These are phyloP conservation scores for Chalciporus pseudorubinellus DNA, from an alignment of 768 basidiomycete genomes.

Conservation along the genomic window DNA sequence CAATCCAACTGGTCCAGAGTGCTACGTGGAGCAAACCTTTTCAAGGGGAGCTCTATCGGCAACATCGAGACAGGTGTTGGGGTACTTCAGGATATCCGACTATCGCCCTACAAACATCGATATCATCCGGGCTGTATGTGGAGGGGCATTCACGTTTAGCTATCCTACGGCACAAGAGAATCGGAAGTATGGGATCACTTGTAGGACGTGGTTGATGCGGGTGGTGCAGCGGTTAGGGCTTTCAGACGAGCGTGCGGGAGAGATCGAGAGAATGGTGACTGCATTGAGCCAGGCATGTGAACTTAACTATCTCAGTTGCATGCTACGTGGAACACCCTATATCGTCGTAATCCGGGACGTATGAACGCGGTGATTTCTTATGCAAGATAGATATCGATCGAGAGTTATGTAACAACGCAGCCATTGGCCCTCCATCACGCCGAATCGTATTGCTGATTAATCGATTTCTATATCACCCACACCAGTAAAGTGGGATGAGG, in stretches of 20 bases:
- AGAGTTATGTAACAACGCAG: too few species aligned
- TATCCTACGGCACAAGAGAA: slow-evolving; percentile 19
- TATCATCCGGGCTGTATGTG: slow-evolving; percentile 11
- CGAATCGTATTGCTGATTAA: neutral
- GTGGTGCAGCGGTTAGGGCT: slow-evolving; percentile 18
- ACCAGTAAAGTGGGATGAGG: neutral
- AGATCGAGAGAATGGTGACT: neutral
- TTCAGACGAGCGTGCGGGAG: neutral
- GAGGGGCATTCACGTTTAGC: slow-evolving; percentile 12
- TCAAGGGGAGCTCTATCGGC: slow-evolving; percentile 12
- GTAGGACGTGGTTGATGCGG: slow-evolving; percentile 20
- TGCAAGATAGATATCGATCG: too few species aligned
- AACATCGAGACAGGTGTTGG: slow-evolving; percentile 19
- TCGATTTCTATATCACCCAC: neutral
- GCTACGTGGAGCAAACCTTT: slow-evolving; percentile 18
- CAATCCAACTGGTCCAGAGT: slow-evolving; percentile 10
- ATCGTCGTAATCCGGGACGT: neutral
- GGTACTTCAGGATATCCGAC: slow-evolving; percentile 20
- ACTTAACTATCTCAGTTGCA: neutral
- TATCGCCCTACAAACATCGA: slow-evolving; percentile 4
- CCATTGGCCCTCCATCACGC: neutral
- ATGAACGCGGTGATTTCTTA: neutral
- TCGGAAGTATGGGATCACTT: slow-evolving; percentile 18
- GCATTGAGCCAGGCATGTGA: slow-evolving; percentile 3
- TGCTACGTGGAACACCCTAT: neutral